Percentiles rank a stretch among this genome's conserved stretches.
These are phyloP conservation scores for Fusarium sp. DNA, from an alignment of 2,329 filamentous ascomycete genomes.

Conservation along the genomic window DNA sequence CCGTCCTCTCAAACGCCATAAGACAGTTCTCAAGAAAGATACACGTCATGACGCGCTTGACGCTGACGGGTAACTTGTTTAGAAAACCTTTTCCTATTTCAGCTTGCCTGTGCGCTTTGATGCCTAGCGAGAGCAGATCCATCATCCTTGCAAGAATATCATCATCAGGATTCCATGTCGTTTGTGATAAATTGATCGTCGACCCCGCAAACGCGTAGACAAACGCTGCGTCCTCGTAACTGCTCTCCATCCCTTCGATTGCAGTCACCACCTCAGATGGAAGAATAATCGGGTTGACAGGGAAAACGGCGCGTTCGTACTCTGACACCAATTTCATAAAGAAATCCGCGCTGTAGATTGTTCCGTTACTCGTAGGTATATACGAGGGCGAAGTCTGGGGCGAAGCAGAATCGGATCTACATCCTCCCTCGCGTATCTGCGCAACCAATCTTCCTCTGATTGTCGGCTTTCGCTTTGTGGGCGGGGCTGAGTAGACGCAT, in stretches of 20 bases:
- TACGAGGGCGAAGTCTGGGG: conserved; percentile 8
- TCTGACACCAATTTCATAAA: conserved; percentile 50
- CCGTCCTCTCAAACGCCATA: conserved; percentile 61
- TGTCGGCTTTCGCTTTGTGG: conserved; percentile 50
- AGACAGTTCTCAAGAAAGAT: conserved; percentile 64
- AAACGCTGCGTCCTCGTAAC: conserved; percentile 51
- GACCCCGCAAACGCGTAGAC: conserved; percentile 52
- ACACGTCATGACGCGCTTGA: conserved; percentile 60
- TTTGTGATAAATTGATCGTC: conserved; percentile 52
- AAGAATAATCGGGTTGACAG: conserved; percentile 51
- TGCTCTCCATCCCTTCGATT: conserved; percentile 50
- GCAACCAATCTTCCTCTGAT: conserved; percentile 52
- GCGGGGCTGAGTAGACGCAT: conserved; percentile 50
- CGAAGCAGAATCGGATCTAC: conserved; percentile 25
- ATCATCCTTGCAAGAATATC: conserved; percentile 48
- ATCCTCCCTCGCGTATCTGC: conserved; percentile 48
- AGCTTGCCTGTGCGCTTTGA: conserved; percentile 44
- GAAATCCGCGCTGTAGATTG: conserved; percentile 46
- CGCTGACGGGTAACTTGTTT: conserved; percentile 53
- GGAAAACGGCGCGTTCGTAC: conserved; percentile 53
- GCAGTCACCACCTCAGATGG: conserved; percentile 47
- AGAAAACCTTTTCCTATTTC: conserved; percentile 47
- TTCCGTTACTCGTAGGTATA: conserved; percentile 13
- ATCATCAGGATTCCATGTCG: conserved; percentile 45
- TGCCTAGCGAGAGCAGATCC: conserved; percentile 43